Percentiles rank a stretch among this genome's conserved stretches.
Evolutionary conservation across 1,139 yeast species (phyloP).

Genomic region (Dujonia santamariae): DNA sequence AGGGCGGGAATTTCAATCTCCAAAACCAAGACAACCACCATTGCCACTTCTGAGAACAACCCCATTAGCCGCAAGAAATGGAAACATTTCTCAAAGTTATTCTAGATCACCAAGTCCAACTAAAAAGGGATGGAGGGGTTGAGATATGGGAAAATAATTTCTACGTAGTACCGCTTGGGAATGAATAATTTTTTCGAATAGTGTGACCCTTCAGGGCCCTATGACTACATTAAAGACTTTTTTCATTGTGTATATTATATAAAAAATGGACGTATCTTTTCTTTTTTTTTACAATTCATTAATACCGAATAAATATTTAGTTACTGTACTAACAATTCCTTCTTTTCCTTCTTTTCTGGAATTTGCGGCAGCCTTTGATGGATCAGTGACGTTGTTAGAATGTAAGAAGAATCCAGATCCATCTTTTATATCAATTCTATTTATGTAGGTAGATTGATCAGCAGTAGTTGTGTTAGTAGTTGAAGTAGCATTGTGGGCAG

Average conservation of each 20-base stretch:
- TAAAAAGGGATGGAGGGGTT: slow-evolving; percentile 6
- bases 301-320: slow-evolving; percentile 43
- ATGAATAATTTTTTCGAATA: too few relatives aligned
- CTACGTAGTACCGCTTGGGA: too few relatives aligned
- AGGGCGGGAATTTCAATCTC: slow-evolving; percentile 6
- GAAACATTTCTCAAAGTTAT: background rate
- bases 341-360: slow-evolving; percentile 25
- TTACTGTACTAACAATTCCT: slow-evolving; percentile 32
- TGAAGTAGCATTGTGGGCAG: slow-evolving; percentile 2
- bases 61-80: slow-evolving; percentile 6
- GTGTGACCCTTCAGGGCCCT: too few relatives aligned
- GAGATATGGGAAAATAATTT: too few relatives aligned
- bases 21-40: slow-evolving; percentile 3
- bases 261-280: too few relatives aligned
- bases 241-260: too few relatives aligned
- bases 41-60: slow-evolving; percentile 5
- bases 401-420: slow-evolving; percentile 39
- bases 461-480: slow-evolving; percentile 6
- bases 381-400: slow-evolving; percentile 18
- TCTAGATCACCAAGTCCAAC: slow-evolving; percentile 9
- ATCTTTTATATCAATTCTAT: slow-evolving; percentile 39
- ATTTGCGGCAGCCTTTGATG: slow-evolving; percentile 17
- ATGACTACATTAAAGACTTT: too few relatives aligned
- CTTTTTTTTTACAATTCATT: slow-evolving; percentile 34
- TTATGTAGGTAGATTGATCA: slow-evolving; percentile 15